These are phyloP conservation scores for Cymbopogon flexuosus DNA, from an alignment of 202 grass and related monocot genomes.

Conservation along the genomic window DNA sequence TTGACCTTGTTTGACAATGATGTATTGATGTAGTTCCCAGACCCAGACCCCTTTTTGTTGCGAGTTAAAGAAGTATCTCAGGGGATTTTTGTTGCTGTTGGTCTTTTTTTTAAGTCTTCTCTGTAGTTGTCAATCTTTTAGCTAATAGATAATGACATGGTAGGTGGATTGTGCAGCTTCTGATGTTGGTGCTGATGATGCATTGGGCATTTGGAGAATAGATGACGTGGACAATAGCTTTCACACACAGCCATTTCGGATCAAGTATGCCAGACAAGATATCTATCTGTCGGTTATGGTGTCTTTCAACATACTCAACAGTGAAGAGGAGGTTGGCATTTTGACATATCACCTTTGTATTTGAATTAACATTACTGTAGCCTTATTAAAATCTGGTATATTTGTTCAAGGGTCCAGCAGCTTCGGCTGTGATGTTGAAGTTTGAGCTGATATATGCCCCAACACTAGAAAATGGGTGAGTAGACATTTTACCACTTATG, in stretches of 20 bases:
- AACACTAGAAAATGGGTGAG: conserved; percentile 74
- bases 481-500: not conserved
- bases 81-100: not conserved
- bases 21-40: not conserved
- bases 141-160: conserved; percentile 84
- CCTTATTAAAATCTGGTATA: conserved; percentile 32
- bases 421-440: conserved; percentile 74
- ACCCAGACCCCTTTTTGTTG: not conserved
- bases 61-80: conserved; percentile 1
- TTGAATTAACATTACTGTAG: conserved; percentile 25
- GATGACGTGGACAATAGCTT: conserved; percentile 91
- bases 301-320: conserved; percentile 78
- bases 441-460: conserved; percentile 92
- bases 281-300: conserved; percentile 92
- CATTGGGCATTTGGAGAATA: conserved; percentile 88
- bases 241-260: conserved; percentile 81
- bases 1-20: conserved; percentile 11
- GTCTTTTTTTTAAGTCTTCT: not conserved
- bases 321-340: conserved; percentile 65
- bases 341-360: conserved; percentile 13
- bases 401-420: conserved; percentile 63
- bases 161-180: conserved; percentile 97
- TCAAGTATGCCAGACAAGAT: conserved; percentile 98
- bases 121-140: conserved; percentile 38
- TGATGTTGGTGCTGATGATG: conserved; percentile 60